These are phyloP conservation scores for Penicillium olsonii DNA, from an alignment of 2,329 filamentous ascomycete genomes.

Conservation along the genomic window DNA sequence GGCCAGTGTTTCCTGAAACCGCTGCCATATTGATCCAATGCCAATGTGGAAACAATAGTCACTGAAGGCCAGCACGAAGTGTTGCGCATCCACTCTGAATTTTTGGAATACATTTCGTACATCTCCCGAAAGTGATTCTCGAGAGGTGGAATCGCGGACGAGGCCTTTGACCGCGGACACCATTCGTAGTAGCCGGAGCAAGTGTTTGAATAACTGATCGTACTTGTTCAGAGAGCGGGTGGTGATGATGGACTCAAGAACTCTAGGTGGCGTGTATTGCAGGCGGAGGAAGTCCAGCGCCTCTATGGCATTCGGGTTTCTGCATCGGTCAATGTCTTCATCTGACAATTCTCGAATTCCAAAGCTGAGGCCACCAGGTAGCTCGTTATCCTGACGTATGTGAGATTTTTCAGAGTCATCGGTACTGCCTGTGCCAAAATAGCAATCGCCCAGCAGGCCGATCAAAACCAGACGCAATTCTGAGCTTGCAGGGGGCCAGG, in stretches of 20 bases:
- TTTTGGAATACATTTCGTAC: constrained; percentile 51
- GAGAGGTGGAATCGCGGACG: constrained; percentile 56
- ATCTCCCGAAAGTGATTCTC: constrained; percentile 33
- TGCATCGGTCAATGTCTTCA: constrained; percentile 78
- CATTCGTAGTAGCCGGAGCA: constrained; percentile 77
- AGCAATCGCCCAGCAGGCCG: constrained; percentile 78
- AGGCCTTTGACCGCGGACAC: constrained; percentile 71
- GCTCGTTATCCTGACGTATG: constrained; percentile 33
- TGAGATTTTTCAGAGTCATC: constrained; percentile 22
- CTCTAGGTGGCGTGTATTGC: constrained; percentile 75
- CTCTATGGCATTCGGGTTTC: constrained; percentile 78
- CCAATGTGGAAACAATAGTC: constrained; percentile 80
- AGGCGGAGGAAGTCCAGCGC: constrained; percentile 92
- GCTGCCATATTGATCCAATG: constrained; percentile 70
- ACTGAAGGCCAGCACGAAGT: constrained; percentile 72
- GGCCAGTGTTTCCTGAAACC: constrained; percentile 67
- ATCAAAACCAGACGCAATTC: constrained; percentile 88
- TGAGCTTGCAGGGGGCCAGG: constrained; percentile 91
- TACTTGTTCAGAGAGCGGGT: constrained; percentile 72
- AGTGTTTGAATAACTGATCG: constrained; percentile 77
- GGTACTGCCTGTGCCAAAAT: constrained; percentile 43
- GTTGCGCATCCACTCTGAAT: constrained; percentile 75
- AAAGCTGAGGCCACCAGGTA: constrained; percentile 76
- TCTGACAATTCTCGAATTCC: constrained; percentile 77
- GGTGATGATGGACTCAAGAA: constrained; percentile 74